These are phyloP conservation scores for Phytophthora capsici DNA, from an alignment of 352 stramenopile genomes.

Conservation along the genomic window DNA sequence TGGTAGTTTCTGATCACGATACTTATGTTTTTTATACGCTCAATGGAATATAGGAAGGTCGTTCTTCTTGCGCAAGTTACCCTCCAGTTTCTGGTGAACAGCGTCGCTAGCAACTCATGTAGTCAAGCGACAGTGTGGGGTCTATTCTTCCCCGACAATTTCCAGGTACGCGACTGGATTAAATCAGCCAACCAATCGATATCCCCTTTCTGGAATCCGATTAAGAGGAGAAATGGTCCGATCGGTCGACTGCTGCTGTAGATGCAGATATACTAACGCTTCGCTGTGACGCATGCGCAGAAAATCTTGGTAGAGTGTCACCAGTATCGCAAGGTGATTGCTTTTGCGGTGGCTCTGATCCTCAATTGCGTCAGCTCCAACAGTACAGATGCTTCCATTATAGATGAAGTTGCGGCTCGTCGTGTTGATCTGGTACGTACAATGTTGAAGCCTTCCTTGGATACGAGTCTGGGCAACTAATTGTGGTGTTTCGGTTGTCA, in stretches of 20 bases:
- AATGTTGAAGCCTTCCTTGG: background rate
- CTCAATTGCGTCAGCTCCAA: constrained; percentile 73
- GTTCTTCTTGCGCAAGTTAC: constrained; percentile 67
- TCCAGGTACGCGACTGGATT: constrained; percentile 51
- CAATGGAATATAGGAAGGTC: constrained; percentile 35
- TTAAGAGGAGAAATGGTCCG: too few relatives aligned
- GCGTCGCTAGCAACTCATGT: constrained; percentile 44
- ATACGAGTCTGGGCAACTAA: background rate
- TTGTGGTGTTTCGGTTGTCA: background rate
- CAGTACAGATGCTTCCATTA: constrained; percentile 18
- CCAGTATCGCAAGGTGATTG: constrained; percentile 76
- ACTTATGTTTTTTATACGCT: background rate
- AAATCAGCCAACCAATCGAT: background rate
- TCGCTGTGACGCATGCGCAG: constrained; percentile 31
- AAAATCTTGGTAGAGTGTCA: constrained; percentile 88
- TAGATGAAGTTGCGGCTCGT: constrained; percentile 33
- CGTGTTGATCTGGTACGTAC: constrained; percentile 59
- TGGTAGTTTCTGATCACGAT: background rate
- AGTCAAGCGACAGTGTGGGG: constrained; percentile 66
- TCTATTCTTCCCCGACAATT: constrained; percentile 71
- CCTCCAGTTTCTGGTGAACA: constrained; percentile 83
- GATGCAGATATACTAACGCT: constrained; percentile 8
- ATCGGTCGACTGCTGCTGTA: too few relatives aligned
- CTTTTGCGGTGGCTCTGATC: constrained; percentile 65
- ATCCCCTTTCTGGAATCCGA: too few relatives aligned